Evolutionary conservation across 2,329 filamentous ascomycete species (phyloP).

Genomic region (Ascochyta clinopodiicola): DNA sequence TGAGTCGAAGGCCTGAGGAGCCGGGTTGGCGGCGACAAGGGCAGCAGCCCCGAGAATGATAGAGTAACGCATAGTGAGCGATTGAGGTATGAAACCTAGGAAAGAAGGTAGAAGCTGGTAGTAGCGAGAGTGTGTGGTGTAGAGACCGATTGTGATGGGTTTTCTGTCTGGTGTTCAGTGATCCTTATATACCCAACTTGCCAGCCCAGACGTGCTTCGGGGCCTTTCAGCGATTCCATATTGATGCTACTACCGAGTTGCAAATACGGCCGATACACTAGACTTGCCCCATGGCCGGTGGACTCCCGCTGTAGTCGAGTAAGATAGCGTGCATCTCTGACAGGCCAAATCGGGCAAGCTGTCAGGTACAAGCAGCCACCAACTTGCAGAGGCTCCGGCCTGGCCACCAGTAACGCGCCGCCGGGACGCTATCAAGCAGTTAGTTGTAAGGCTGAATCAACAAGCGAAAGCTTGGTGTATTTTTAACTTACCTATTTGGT

Average conservation of each 20-base stretch:
- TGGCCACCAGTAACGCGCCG: constrained; percentile 8
- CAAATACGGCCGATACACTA: not conserved
- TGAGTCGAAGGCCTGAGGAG: constrained; percentile 28
- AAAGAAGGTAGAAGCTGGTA: constrained; percentile 3
- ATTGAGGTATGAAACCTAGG: constrained; percentile 1
- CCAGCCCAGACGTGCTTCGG: not conserved
- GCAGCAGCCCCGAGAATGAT: constrained; percentile 30
- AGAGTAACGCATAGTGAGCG: constrained; percentile 28
- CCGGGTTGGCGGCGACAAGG: constrained; percentile 30
- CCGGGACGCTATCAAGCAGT: constrained; percentile 1
- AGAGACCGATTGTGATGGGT: constrained; percentile 12
- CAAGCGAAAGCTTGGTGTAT: constrained; percentile 20
- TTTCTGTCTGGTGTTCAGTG: not conserved
- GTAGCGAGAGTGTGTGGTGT: constrained; percentile 11
- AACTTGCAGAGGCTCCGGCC: constrained; percentile 13
- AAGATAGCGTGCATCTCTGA: constrained; percentile 12
- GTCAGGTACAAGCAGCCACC: constrained; percentile 1
- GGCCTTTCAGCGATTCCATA: constrained; percentile 7
- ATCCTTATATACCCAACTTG: constrained; percentile 14
- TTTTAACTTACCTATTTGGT: constrained; percentile 15
- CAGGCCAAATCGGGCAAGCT: constrained; percentile 3
- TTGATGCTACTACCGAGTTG: constrained; percentile 2
- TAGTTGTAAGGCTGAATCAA: constrained; percentile 14
- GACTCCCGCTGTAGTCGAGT: constrained; percentile 16
- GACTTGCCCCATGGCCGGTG: constrained; percentile 6